A percentile compares a stretch with the other conserved stretches of the same genome.
phyloP scores from a whole-genome alignment of 106 monocot genomes.

The Hemerocallis citrina region DNA sequence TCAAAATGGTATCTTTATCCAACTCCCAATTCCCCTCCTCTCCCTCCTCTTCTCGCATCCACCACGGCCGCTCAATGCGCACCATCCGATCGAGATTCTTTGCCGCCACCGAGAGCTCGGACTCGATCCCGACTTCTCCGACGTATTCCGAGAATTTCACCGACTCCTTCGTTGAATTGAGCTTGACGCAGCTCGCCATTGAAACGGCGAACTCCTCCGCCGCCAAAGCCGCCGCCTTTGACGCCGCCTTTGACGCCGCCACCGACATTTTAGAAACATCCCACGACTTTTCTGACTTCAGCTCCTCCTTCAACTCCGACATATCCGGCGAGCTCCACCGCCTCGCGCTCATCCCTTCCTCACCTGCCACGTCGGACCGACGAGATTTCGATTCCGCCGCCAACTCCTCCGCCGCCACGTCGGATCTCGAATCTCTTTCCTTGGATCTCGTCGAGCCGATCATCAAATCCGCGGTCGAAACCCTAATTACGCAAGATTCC shows the following conservation, averaged over 20 bases:
- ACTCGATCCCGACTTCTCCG: neutral
- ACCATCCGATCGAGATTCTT: constrained; percentile 42
- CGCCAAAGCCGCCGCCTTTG: constrained; percentile 11
- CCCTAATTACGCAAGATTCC: constrained; percentile 13
- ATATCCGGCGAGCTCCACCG: constrained; percentile 52
- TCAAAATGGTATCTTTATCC: too few relatives aligned
- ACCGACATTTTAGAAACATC: constrained; percentile 42
- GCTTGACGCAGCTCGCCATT: constrained; percentile 35
- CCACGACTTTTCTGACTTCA: constrained; percentile 36
- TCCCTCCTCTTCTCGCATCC: constrained; percentile 11
- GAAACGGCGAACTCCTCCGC: neutral
- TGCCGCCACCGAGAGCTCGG: neutral
- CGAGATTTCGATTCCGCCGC: constrained; percentile 1
- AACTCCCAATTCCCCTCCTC: too few relatives aligned
- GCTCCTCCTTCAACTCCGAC: constrained; percentile 44
- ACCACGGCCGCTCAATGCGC: constrained; percentile 50
- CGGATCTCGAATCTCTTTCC: constrained; percentile 6
- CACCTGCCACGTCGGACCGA: neutral
- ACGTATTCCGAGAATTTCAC: constrained; percentile 30
- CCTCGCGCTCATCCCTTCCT: constrained; percentile 4
- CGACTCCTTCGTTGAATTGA: constrained; percentile 71
- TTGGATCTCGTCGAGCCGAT: constrained; percentile 25
- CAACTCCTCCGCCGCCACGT: neutral
- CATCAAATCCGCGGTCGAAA: constrained; percentile 31
- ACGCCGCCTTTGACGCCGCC: constrained; percentile 10